These are phyloP conservation scores for Stylosanthes scabra DNA, from an alignment of 331 rosid species.

Conservation along the genomic window DNA sequence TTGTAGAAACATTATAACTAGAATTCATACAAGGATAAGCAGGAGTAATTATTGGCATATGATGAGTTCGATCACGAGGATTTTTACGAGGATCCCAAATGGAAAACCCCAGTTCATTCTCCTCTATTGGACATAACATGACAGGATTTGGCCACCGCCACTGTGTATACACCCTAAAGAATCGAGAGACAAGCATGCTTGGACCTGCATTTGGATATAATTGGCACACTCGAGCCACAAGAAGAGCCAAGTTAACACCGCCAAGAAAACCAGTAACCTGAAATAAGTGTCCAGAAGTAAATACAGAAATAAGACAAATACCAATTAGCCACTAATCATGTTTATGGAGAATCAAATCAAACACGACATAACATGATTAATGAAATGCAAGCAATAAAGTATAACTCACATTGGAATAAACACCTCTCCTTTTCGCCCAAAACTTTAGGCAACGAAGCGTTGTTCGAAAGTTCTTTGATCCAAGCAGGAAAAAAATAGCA, in stretches of 20 bases:
- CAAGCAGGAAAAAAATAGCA: constrained; percentile 1
- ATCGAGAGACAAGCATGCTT: constrained; percentile 86
- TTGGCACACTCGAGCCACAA: constrained; percentile 91
- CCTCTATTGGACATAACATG: constrained; percentile 78
- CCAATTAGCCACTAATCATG: not conserved
- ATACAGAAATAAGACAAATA: not conserved
- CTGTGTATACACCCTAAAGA: constrained; percentile 87
- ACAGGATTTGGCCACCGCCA: constrained; percentile 99
- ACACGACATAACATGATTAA: constrained; percentile 1
- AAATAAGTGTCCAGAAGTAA: constrained; percentile 24
- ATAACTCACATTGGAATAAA: constrained; percentile 89
- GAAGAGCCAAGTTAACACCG: constrained; percentile 92
- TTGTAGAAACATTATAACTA: constrained; percentile 85
- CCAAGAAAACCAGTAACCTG: constrained; percentile 97
- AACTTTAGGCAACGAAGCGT: constrained; percentile 87
- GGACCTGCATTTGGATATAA: constrained; percentile 93
- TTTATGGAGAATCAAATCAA: not conserved
- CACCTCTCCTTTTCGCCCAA: constrained; percentile 98
- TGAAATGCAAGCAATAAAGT: not conserved
- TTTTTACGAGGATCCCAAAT: constrained; percentile 91
- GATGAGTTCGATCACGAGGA: constrained; percentile 84
- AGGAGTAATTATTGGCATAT: constrained; percentile 94
- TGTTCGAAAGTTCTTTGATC: constrained; percentile 71
- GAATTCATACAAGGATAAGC: constrained; percentile 98
- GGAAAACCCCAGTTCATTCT: constrained; percentile 78